phyloP scores from a whole-genome alignment of 1,284 basidiomycete species.

The Ganoderma lingzhi region DNA sequence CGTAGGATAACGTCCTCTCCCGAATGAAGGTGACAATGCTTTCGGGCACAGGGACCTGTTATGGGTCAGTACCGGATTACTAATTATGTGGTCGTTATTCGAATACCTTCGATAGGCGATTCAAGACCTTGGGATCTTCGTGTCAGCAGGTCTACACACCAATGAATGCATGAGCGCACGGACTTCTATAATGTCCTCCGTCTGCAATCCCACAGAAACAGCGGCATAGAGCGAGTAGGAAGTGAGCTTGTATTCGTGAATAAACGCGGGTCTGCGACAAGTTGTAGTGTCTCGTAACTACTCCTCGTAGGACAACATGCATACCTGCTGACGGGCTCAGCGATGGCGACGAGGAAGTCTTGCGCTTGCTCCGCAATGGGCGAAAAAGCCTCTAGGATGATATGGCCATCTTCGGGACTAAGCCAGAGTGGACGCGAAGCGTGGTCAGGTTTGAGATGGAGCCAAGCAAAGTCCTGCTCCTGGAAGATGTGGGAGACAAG shows the following conservation, averaged over 20 bases:
- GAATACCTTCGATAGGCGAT: conserved; percentile 84
- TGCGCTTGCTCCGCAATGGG: conserved; percentile 98
- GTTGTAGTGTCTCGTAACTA: conserved; percentile 41
- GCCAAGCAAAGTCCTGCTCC: conserved; percentile 85
- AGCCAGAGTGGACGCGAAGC: conserved; percentile 93
- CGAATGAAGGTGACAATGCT: conserved; percentile 86
- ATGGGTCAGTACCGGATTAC: conserved; percentile 16
- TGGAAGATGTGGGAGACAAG: conserved; percentile 82
- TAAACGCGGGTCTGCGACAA: conserved; percentile 85
- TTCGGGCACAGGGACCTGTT: conserved; percentile 88
- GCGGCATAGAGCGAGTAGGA: conserved; percentile 98
- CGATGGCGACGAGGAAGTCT: conserved; percentile 98
- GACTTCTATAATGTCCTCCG: conserved; percentile 98
- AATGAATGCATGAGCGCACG: conserved; percentile 44
- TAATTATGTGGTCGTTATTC: background rate
- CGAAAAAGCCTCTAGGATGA: conserved; percentile 96
- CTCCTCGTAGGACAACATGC: conserved; percentile 42
- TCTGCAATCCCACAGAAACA: conserved; percentile 97
- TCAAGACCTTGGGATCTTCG: conserved; percentile 68
- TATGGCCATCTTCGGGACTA: conserved; percentile 91
- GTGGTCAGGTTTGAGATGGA: conserved; percentile 91
- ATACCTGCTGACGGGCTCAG: conserved; percentile 98
- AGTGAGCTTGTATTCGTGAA: conserved; percentile 99
- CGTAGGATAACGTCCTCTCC: conserved; percentile 92
- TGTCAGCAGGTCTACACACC: conserved; percentile 32